Base-by-base conservation (phyloP, 805 yeast genomes). In the Kregervanrija delftensis region DNA sequence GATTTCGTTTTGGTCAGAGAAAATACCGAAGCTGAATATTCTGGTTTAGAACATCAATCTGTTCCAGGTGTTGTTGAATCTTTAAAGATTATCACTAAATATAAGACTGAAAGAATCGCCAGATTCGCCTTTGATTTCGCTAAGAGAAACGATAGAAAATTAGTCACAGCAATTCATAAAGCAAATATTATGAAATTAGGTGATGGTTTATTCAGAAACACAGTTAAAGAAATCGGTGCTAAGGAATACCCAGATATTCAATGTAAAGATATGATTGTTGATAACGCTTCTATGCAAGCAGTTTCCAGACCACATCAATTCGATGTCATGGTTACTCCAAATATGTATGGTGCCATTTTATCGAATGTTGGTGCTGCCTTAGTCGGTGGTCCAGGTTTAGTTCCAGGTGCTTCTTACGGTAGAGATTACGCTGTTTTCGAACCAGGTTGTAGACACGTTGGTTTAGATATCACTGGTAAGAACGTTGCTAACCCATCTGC, bases 361-460 rank as follows among this genome's bases (percentile, higher is more conserved):
- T 89, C 97, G 55, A 93, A 93, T 79, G 90, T 91, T 61, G 99
- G 98, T 74, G 96, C 98, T 56, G 99, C 93, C 53, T 77, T 75
- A 60, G 84, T 93, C 55, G 98, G 98, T 69, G 96, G 97, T 59
- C 97, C 98, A 66, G 98, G 98, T 70, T 76, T 91, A 60, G 96
- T 91, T 45, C 97, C 99, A 58, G 98, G 98, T 71, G 96, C 95
- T 62, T 88, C 89, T 77, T 90, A 86, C 56, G 99, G 99, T 71
- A 84, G 96, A 70, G 97, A 91, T 61, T 83, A 84, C 68, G 98
- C 98, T 46, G 95, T 91, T 50, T 91, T 93, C 69, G 99, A 91
- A 77, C 98, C 99, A 61, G 99, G 98, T 72, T 90, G 97, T 74
- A 86, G 99, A 79, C 98, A 90, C 75, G 98, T 90, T 61, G 98